Evolutionary conservation across 2,329 filamentous ascomycete species (phyloP).

Genomic region (Colletotrichum sp.): DNA sequence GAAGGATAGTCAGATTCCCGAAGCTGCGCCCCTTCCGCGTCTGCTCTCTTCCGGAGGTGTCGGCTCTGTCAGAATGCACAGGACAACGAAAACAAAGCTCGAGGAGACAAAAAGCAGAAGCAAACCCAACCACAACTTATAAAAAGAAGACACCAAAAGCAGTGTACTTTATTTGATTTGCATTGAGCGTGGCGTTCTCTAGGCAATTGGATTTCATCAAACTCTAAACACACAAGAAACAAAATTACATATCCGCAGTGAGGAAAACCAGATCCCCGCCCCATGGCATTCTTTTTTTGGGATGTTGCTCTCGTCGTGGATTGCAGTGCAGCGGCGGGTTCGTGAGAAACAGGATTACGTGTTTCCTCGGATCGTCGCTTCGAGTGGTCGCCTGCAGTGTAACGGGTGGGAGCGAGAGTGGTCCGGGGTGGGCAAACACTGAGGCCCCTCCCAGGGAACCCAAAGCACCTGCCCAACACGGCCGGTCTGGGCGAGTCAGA

Average conservation of each 20-base stretch:
- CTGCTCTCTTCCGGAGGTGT: not conserved
- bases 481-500: not conserved
- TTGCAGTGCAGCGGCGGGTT: not conserved
- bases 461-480: not conserved
- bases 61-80: not conserved
- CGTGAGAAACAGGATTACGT: not conserved
- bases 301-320: not conserved
- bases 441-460: not conserved
- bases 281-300: not conserved
- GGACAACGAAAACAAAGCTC: not conserved
- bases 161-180: conserved; percentile 14
- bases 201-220: conserved; percentile 13
- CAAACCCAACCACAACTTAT: not conserved
- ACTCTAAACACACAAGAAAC: not conserved
- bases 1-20: conserved; percentile 7
- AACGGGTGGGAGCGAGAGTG: not conserved
- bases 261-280: not conserved
- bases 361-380: not conserved
- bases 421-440: not conserved
- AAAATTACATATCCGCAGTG: not conserved
- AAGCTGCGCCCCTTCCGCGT: not conserved
- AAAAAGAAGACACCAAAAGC: conserved; percentile 5
- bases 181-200: conserved; percentile 22
- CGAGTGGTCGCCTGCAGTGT: not conserved
- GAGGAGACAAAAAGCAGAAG: not conserved